A percentile compares a stretch with the other conserved stretches of the same genome.
phyloP scores from a whole-genome alignment of 2,329 filamentous ascomycete species.

The Myriosclerotinia duriaeana region DNA sequence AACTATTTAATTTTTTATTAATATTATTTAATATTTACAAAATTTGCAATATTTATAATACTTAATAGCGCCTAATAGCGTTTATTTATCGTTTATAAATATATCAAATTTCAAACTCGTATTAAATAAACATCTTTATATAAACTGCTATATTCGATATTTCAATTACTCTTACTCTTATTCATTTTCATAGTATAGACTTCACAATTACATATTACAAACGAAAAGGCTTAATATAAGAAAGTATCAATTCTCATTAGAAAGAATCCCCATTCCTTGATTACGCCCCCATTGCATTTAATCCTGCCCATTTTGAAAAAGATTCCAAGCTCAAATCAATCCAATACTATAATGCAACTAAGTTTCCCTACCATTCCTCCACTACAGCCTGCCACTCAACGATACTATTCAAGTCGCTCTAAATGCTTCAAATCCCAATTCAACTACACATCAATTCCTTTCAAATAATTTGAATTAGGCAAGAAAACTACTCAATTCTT shows the following conservation, averaged over 20 bases:
- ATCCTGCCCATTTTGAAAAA: slow-evolving; percentile 7
- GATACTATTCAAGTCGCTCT: slow-evolving; percentile 16
- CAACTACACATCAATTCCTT: background rate
- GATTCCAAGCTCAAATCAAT: background rate
- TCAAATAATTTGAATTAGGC: background rate
- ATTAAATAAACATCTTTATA: no score
- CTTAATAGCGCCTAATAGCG: no score
- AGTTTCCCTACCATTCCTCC: background rate
- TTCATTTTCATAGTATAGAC: no score
- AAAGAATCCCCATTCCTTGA: background rate
- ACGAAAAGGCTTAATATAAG: background rate
- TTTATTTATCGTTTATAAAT: no score
- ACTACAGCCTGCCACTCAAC: slow-evolving; percentile 4
- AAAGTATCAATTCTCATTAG: background rate
- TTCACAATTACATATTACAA: no score
- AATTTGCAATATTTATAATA: no score
- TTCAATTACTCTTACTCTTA: no score
- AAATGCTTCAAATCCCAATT: slow-evolving; percentile 13
- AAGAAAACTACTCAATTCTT: slow-evolving; percentile 1
- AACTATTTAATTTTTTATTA: no score
- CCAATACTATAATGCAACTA: slow-evolving; percentile 7
- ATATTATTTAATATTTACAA: no score
- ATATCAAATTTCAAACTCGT: no score
- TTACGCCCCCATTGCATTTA: slow-evolving; percentile 12
- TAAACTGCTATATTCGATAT: no score